These are phyloP conservation scores for Hygrocybe punicea DNA, from an alignment of 768 basidiomycete genomes.

Conservation along the genomic window DNA sequence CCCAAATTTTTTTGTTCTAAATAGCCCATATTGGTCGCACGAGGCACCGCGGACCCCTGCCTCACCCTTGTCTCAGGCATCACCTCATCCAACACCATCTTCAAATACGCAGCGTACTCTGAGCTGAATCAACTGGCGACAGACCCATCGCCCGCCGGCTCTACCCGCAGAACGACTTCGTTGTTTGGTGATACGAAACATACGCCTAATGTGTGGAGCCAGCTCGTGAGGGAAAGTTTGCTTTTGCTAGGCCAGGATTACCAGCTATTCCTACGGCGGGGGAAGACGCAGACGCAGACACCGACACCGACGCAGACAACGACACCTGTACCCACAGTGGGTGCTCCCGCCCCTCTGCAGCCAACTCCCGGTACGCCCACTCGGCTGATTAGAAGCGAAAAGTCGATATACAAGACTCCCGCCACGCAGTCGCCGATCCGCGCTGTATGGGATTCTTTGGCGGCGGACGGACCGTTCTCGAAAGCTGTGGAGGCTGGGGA, in stretches of 20 bases:
- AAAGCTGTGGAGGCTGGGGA: constrained; percentile 47
- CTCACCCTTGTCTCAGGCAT: constrained; percentile 62
- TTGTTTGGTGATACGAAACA: constrained; percentile 70
- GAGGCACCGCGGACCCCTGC: constrained; percentile 48
- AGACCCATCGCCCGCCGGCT: constrained; percentile 40
- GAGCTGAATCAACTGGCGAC: constrained; percentile 55
- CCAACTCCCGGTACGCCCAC: constrained; percentile 38
- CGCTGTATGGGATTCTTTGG: constrained; percentile 53
- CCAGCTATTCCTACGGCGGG: constrained; percentile 59
- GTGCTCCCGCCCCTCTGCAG: constrained; percentile 19
- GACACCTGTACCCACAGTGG: too few species aligned
- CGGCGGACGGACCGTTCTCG: constrained; percentile 56
- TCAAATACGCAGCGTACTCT: constrained; percentile 62
- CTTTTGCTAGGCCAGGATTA: constrained; percentile 66
- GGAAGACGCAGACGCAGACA: constrained; percentile 35
- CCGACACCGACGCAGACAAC: neutral
- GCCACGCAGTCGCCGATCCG: constrained; percentile 47
- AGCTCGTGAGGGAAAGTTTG: constrained; percentile 55
- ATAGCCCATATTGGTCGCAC: constrained; percentile 49
- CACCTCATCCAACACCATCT: constrained; percentile 49
- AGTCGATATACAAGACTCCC: constrained; percentile 40
- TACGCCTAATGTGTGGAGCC: constrained; percentile 60
- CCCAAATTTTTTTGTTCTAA: too few species aligned
- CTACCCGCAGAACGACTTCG: constrained; percentile 43
- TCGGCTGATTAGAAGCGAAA: constrained; percentile 34